Base-by-base conservation (phyloP, 1,284 basidiomycete species). In the Singerocomus inundabilis region DNA sequence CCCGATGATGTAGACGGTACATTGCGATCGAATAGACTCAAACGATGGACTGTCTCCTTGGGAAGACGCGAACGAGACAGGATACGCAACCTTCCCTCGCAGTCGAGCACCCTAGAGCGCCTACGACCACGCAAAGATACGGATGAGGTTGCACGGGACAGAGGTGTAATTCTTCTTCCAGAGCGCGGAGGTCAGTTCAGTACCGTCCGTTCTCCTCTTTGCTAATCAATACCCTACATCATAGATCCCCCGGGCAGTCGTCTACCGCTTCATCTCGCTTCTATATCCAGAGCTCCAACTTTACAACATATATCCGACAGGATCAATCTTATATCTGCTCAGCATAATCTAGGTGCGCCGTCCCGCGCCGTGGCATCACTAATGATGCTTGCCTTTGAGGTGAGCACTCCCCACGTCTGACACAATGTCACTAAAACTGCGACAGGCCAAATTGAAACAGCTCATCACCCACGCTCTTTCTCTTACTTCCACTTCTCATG, bases 361-460 rank as follows among this genome's bases (percentile, higher is more conserved):
- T 74, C 78, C 5, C 81, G 81, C 41, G 69, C 73, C 7, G 88
- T 88, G 2, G 73, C 85, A 13, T 75, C 81, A 6, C 71, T 91
- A 5, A 78, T 91, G 74, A 80, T 83, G 67, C 77, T 88, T 38
- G 89, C 88, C 2, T 85, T 85, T 59, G 88, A 91, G 73, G 87
- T 86, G 35, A 12, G 51, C 24, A 10, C 39, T 36, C 35, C 12
- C 11, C 18, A 5, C 16, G 30, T 32, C n/a, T 13, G n/a, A 31
- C 32, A 29, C 29, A 21, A 26, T 40, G 29, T 48, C 44, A 41
- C 48, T 52, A 32, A 51, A 32, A 15, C 33, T 33, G 1, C 39
- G 32, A 25, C 48, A 90, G 88, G 85, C 85, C 9, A 89, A 89
- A 63, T 73, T 91, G 8, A 91, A 91, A 63, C 86, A 91, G 53